Evolutionary conservation across 1,284 basidiomycete genomes (phyloP).

Genomic region (Ustilago xerochloae): DNA sequence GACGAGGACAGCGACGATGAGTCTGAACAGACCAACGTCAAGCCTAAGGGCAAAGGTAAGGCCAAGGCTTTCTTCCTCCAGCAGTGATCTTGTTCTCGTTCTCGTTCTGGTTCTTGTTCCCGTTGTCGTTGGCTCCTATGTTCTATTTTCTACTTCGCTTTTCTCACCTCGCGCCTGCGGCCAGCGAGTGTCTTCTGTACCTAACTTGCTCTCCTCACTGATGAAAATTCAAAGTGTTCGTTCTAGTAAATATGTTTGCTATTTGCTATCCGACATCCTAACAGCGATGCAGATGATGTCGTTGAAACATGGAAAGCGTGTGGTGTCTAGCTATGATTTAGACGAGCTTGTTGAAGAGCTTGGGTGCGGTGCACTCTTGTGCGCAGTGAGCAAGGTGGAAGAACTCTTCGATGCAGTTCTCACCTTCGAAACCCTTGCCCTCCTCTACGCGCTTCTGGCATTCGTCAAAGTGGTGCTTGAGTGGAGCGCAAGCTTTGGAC

Average conservation of each 20-base stretch:
- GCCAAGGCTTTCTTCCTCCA: background rate
- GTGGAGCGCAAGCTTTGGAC: slow-evolving; percentile 61
- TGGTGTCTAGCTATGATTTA: too few species aligned
- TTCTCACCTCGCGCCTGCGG: too few species aligned
- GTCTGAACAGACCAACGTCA: background rate
- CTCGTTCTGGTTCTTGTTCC: background rate
- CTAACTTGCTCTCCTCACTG: too few species aligned
- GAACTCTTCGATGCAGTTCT: slow-evolving; percentile 68
- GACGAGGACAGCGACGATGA: background rate
- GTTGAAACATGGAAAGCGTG: too few species aligned
- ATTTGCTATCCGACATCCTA: too few species aligned
- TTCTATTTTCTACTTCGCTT: background rate
- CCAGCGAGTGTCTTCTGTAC: too few species aligned
- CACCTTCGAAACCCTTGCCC: slow-evolving; percentile 65
- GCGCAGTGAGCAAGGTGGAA: slow-evolving; percentile 66
- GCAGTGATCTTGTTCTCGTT: background rate
- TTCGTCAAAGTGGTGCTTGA: slow-evolving; percentile 68
- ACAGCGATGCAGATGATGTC: too few species aligned
- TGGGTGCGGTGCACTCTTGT: slow-evolving; percentile 64
- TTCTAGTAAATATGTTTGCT: too few species aligned
- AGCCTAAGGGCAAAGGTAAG: background rate
- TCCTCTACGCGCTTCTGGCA: slow-evolving; percentile 64
- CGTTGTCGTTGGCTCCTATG: too few species aligned
- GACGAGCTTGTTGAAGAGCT: slow-evolving; percentile 62
- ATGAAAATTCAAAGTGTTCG: too few species aligned